Percentiles rank a stretch among this genome's conserved stretches.
Conservation (phyloP, 176 grass and related monocot species). For the Triticum dicoccoides region DNA sequence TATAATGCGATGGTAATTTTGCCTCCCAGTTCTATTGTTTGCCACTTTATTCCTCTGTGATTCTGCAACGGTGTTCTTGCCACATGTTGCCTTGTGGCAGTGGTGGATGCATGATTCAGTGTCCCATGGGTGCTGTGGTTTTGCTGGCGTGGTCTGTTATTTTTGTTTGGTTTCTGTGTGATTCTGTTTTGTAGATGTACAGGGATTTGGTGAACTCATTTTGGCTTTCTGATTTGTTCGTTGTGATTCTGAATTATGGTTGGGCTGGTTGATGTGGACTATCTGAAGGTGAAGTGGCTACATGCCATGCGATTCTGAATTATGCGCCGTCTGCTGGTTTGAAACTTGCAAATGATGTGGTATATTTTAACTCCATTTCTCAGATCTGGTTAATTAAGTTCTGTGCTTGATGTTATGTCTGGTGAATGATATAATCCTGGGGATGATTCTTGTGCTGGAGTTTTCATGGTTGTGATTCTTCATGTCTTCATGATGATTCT, state of each 20-base stretch:
- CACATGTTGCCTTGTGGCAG: background rate
- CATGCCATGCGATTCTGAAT: no score
- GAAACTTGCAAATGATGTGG: background rate
- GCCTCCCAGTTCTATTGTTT: background rate
- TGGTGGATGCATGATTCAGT: background rate
- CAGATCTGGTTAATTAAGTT: background rate
- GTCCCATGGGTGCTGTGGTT: background rate
- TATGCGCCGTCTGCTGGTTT: background rate
- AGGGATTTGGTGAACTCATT: background rate
- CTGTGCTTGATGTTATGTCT: background rate
- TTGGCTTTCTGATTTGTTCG: background rate
- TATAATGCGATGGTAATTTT: background rate
- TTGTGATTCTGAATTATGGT: background rate
- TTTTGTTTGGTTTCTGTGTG: background rate
- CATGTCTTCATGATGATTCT: background rate
- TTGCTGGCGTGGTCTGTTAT: background rate
- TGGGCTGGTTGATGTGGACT: background rate
- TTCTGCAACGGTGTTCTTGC: background rate
- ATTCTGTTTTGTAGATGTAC: background rate
- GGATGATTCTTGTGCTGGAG: background rate
- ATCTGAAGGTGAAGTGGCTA: background rate
- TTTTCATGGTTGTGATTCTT: background rate
- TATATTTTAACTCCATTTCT: background rate
- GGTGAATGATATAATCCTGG: background rate
- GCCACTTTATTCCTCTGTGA: background rate